These are phyloP conservation scores for Phyllosticta paracitricarpa DNA, from an alignment of 2,329 filamentous ascomycete species.

Conservation along the genomic window DNA sequence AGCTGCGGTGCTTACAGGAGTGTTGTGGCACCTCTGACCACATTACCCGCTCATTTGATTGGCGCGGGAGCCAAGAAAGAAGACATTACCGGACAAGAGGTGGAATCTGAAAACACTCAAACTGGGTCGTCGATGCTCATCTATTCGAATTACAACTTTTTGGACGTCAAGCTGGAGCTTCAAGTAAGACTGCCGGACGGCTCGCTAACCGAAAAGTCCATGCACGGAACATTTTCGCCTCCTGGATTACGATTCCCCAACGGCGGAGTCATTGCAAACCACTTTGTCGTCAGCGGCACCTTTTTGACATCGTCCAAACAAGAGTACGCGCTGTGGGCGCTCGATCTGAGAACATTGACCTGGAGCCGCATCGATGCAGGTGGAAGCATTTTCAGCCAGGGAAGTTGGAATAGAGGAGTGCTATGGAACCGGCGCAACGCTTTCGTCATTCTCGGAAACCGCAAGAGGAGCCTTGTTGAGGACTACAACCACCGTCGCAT, in stretches of 20 bases:
- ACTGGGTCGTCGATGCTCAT: slow-evolving; percentile 68
- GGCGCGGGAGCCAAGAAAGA: slow-evolving; percentile 43
- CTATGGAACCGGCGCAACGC: slow-evolving; percentile 89
- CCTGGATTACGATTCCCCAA: slow-evolving; percentile 93
- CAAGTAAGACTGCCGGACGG: slow-evolving; percentile 82
- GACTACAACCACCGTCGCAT: slow-evolving; percentile 97
- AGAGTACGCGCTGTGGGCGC: slow-evolving; percentile 92
- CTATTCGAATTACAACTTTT: slow-evolving; percentile 98
- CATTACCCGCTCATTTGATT: slow-evolving; percentile 54
- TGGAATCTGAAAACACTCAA: slow-evolving; percentile 29
- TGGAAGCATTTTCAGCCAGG: slow-evolving; percentile 83
- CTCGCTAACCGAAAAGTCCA: slow-evolving; percentile 72
- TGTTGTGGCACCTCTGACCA: slow-evolving; percentile 75
- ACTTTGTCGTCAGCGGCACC: slow-evolving; percentile 95
- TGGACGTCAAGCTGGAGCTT: slow-evolving; percentile 92
- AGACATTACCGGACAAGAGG: slow-evolving; percentile 13
- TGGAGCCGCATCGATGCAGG: slow-evolving; percentile 96
- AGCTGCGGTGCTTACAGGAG: slow-evolving; percentile 95
- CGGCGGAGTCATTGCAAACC: slow-evolving; percentile 86
- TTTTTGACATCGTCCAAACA: slow-evolving; percentile 97
- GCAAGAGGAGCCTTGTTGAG: slow-evolving; percentile 86
- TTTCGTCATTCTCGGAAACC: slow-evolving; percentile 90
- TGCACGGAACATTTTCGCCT: slow-evolving; percentile 78
- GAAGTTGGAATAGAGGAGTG: slow-evolving; percentile 94
- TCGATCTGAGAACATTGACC: slow-evolving; percentile 77